These are phyloP conservation scores for Penicillium maclennaniae DNA, from an alignment of 495 filamentous ascomycete genomes.

Conservation along the genomic window DNA sequence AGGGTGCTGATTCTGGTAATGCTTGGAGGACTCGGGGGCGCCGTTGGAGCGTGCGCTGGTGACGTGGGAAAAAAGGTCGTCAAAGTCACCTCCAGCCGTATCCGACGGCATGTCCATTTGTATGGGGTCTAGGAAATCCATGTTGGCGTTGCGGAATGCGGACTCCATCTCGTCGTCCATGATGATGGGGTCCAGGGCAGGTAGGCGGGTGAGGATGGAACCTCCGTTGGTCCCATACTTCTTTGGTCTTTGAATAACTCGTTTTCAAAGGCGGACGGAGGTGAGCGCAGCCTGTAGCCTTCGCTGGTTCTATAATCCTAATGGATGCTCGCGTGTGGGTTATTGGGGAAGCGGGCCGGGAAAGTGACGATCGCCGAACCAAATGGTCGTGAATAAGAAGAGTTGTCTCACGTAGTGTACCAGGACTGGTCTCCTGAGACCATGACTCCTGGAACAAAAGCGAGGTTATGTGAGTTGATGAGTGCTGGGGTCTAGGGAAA, in stretches of 20 bases:
- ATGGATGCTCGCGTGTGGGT: conserved; percentile 17
- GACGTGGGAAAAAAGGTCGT: conserved; percentile 39
- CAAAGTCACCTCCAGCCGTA: conserved; percentile 41
- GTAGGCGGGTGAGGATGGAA: conserved; percentile 39
- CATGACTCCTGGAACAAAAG: conserved; percentile 20
- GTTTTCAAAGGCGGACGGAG: neutral
- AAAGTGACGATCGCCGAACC: neutral
- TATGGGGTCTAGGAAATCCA: conserved; percentile 42
- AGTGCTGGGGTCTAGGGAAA: conserved; percentile 14
- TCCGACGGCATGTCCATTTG: conserved; percentile 35
- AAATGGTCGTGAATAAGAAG: neutral
- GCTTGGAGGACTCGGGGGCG: conserved; percentile 29
- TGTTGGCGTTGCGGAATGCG: conserved; percentile 37
- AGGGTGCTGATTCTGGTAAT: conserved; percentile 32
- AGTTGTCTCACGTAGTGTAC: conserved; percentile 9
- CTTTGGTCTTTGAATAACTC: conserved; percentile 1
- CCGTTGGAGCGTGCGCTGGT: conserved; percentile 28
- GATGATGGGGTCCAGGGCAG: conserved; percentile 43
- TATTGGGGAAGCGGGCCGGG: conserved; percentile 4
- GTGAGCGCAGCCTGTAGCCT: conserved; percentile 11
- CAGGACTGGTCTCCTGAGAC: conserved; percentile 24
- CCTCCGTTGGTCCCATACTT: conserved; percentile 43
- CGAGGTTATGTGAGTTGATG: neutral
- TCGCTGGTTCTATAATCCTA: neutral
- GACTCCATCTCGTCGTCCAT: conserved; percentile 48